Percentiles rank a stretch among this genome's conserved stretches.
Conservation (phyloP, 208 protist genomes). For the Trichomonas gallinae region DNA sequence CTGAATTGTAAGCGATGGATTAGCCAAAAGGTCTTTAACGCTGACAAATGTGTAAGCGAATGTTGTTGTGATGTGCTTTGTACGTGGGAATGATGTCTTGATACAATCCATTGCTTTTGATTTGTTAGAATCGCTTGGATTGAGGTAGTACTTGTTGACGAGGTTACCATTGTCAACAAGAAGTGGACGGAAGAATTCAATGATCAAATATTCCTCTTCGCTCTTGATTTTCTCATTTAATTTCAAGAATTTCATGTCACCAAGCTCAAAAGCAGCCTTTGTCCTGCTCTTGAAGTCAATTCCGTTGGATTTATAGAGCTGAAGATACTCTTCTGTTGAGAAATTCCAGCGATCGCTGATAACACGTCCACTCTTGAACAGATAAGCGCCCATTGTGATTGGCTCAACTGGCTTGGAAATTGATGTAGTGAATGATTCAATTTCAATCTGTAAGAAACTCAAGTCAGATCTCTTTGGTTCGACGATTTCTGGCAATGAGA, state of each 20-base stretch:
- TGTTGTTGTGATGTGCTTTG: background rate
- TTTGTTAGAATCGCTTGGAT: background rate
- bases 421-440: background rate
- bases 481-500: background rate
- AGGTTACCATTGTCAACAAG: background rate
- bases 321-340: background rate
- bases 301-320: background rate
- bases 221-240: background rate
- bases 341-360: background rate
- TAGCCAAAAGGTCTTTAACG: background rate
- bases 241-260: background rate
- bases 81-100: background rate
- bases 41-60: background rate
- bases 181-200: background rate
- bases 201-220: background rate
- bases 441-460: background rate
- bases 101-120: background rate
- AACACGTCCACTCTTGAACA: background rate
- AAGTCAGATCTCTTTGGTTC: background rate
- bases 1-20: background rate
- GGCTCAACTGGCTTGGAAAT: background rate
- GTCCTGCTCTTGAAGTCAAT: background rate
- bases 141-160: background rate
- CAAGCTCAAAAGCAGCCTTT: background rate
- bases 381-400: background rate